Conservation (phyloP, 1,284 basidiomycete species). For the Malassezia sympodialis region DNA sequence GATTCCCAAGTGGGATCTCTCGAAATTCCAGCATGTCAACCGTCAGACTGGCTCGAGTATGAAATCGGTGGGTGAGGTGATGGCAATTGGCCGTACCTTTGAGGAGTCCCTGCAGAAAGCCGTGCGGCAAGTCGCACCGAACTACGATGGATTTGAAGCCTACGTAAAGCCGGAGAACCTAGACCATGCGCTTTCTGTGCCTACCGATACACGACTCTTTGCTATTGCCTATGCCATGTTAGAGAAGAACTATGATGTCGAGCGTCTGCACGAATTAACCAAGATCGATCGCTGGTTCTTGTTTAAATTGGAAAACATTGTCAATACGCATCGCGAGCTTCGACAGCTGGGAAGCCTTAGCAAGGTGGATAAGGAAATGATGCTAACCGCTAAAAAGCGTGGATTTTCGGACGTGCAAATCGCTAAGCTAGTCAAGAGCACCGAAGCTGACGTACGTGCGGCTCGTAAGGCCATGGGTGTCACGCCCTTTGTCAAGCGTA, state of each 20-base stretch:
- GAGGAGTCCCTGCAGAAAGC: conserved; percentile 99
- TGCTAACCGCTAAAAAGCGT: conserved; percentile 45
- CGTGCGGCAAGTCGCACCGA: conserved; percentile 89
- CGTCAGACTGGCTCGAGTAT: conserved; percentile 91
- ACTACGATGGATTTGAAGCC: conserved; percentile 58
- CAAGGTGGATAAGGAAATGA: conserved; percentile 51
- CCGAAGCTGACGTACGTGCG: conserved; percentile 68
- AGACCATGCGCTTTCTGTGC: conserved; percentile 61
- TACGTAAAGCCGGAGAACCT: conserved; percentile 73
- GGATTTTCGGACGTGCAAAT: conserved; percentile 90
- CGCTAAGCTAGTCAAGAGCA: conserved; percentile 58
- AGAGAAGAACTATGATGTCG: conserved; percentile 79
- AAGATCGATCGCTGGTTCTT: conserved; percentile 98
- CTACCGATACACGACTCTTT: conserved; percentile 87
- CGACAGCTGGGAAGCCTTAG: conserved; percentile 53
- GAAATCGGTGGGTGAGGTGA: conserved; percentile 99
- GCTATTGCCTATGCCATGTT: conserved; percentile 97
- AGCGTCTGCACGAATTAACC: conserved; percentile 79
- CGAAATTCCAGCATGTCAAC: conserved; percentile 93
- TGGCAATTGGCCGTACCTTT: conserved; percentile 98
- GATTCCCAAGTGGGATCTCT: conserved; percentile 97
- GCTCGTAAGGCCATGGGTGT: conserved; percentile 75
- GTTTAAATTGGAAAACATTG: conserved; percentile 96
- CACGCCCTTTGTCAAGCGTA: conserved; percentile 96
- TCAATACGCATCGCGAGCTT: conserved; percentile 50